Conservation (phyloP, 2,329 filamentous ascomycete species). For the Aspergillus bombycis region DNA sequence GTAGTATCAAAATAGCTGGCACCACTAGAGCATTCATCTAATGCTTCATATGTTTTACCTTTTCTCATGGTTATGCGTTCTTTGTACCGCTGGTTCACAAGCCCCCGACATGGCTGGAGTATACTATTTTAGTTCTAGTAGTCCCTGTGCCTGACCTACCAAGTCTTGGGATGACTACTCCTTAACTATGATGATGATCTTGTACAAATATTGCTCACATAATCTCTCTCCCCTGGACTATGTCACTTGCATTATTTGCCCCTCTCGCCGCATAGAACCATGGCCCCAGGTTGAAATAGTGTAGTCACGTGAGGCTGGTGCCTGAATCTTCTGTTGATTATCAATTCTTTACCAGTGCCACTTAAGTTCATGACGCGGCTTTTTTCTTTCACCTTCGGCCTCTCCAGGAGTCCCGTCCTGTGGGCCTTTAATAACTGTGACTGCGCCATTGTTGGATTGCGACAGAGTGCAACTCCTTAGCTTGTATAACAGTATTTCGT, state of each 20-base stretch:
- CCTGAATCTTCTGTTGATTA: conserved; percentile 5
- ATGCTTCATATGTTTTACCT: background rate
- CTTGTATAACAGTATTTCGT: background rate
- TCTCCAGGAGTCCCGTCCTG: conserved; percentile 3
- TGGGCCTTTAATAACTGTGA: conserved; percentile 5
- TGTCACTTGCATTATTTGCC: too few relatives aligned
- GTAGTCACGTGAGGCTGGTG: background rate
- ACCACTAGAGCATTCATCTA: background rate
- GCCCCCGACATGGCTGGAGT: too few relatives aligned
- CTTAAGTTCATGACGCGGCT: background rate
- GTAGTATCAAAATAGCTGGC: background rate
- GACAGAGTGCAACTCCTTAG: background rate
- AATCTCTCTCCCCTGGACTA: background rate
- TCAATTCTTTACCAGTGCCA: background rate
- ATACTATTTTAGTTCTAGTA: too few relatives aligned
- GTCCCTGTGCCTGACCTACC: too few relatives aligned
- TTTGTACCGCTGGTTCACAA: background rate
- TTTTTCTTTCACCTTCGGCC: background rate
- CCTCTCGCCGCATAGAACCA: background rate
- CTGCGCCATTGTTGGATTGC: background rate
- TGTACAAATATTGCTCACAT: background rate
- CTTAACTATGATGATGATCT: background rate
- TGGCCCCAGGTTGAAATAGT: background rate
- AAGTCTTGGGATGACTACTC: background rate
- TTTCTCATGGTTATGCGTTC: background rate